Percentiles rank a stretch among this genome's conserved stretches.
These are phyloP conservation scores for Maudiozyma pseudohumilis DNA, from an alignment of 805 yeast genomes.

Conservation along the genomic window DNA sequence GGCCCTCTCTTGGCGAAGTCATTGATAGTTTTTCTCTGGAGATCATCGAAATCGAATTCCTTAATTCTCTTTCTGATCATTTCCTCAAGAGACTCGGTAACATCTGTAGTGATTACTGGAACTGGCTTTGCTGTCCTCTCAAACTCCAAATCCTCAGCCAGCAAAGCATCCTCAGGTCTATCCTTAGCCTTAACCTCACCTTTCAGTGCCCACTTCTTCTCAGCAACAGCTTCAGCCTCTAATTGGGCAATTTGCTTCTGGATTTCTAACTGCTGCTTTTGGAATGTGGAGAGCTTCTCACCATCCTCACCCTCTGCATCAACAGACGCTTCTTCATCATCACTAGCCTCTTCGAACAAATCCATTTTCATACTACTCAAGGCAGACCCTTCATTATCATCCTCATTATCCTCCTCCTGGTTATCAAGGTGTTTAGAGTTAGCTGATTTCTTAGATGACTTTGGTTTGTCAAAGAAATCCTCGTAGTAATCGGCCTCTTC, in stretches of 20 bases:
- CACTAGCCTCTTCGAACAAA: constrained; percentile 37
- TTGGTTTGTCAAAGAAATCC: constrained; percentile 51
- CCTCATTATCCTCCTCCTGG: constrained; percentile 33
- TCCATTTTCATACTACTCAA: constrained; percentile 55
- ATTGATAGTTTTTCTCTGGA: constrained; percentile 61
- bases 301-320: constrained; percentile 19
- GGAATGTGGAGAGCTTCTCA: constrained; percentile 54
- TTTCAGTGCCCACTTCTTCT: constrained; percentile 86
- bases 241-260: constrained; percentile 67
- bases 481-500: constrained; percentile 51
- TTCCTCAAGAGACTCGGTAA: constrained; percentile 81
- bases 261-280: constrained; percentile 69
- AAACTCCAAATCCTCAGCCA: constrained; percentile 76
- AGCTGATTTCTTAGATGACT: constrained; percentile 6
- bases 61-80: constrained; percentile 75
- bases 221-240: constrained; percentile 82
- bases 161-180: constrained; percentile 75
- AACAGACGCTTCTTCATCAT: constrained; percentile 16
- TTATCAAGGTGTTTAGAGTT: constrained; percentile 8
- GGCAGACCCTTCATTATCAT: constrained; percentile 53
- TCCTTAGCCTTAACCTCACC: constrained; percentile 82
- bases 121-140: constrained; percentile 93
- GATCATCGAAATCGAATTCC: constrained; percentile 70
- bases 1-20: constrained; percentile 50
- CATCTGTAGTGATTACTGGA: constrained; percentile 84